These are phyloP conservation scores for Starmerella bacillaris DNA, from an alignment of 805 yeast species.

Conservation along the genomic window DNA sequence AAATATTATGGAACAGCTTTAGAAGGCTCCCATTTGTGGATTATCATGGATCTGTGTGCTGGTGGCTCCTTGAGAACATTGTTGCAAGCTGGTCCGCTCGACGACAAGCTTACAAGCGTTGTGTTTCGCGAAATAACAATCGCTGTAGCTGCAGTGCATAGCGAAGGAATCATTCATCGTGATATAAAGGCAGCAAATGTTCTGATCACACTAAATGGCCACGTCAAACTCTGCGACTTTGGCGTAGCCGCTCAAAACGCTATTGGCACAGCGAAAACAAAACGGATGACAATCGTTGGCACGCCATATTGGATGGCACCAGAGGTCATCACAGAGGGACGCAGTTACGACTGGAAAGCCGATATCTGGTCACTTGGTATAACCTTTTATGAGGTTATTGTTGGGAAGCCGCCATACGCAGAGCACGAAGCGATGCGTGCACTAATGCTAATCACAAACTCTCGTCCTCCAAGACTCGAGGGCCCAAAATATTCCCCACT, in stretches of 20 bases:
- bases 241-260: conserved; percentile 95
- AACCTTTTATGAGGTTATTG: conserved; percentile 81
- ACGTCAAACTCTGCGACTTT: conserved; percentile 83
- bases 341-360: conserved; percentile 45
- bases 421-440: conserved; percentile 91
- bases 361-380: conserved; percentile 97
- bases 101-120: conserved; percentile 69
- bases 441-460: conserved; percentile 79
- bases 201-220: conserved; percentile 72
- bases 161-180: conserved; percentile 81
- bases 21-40: conserved; percentile 85
- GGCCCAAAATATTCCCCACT: conserved; percentile 63
- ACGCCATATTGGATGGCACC: conserved; percentile 44
- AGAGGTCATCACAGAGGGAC: conserved; percentile 30
- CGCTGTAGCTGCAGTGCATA: conserved; percentile 69
- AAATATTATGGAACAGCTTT: conserved; percentile 79
- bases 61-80: conserved; percentile 88
- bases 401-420: conserved; percentile 94
- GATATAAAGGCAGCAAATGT: conserved; percentile 95
- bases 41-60: conserved; percentile 91
- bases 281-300: conserved; percentile 81
- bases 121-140: conserved; percentile 62
- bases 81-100: conserved; percentile 69
- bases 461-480: conserved; percentile 86
- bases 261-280: conserved; percentile 36